Conservation (phyloP, 2,329 filamentous ascomycete genomes). For the Fusarium buxicola region DNA sequence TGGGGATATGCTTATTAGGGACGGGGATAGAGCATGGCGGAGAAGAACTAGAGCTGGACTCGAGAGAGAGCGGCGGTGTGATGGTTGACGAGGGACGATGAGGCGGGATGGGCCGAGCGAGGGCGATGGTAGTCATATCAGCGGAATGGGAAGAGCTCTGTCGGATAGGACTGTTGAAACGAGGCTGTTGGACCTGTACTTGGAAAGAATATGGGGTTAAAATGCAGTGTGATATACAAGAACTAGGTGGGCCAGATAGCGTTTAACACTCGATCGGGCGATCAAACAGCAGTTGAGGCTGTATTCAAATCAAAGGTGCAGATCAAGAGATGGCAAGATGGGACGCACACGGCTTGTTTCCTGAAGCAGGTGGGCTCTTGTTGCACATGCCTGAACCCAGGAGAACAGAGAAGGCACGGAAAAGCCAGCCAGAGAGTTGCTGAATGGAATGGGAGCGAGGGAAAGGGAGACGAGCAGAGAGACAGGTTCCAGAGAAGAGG, state of each 20-base stretch:
- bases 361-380: slow-evolving; percentile 28
- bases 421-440: slow-evolving; percentile 31
- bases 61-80: slow-evolving; percentile 56
- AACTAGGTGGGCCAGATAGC: slow-evolving; percentile 17
- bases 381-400: slow-evolving; percentile 41
- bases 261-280: slow-evolving; percentile 20
- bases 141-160: slow-evolving; percentile 17
- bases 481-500: slow-evolving; percentile 9
- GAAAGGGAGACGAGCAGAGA: slow-evolving; percentile 19
- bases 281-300: slow-evolving; percentile 23
- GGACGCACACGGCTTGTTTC: slow-evolving; percentile 39
- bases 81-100: slow-evolving; percentile 59
- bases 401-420: slow-evolving; percentile 27
- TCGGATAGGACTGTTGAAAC: slow-evolving; percentile 15
- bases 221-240: slow-evolving; percentile 30
- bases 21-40: slow-evolving; percentile 59
- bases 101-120: slow-evolving; percentile 60
- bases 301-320: slow-evolving; percentile 21
- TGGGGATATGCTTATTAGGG: slow-evolving; percentile 91
- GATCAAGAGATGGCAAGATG: slow-evolving; percentile 28
- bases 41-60: slow-evolving; percentile 43
- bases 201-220: slow-evolving; percentile 21
- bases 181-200: slow-evolving; percentile 17
- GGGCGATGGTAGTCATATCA: slow-evolving; percentile 66
- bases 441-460: slow-evolving; percentile 22